Evolutionary conservation across 495 filamentous ascomycete genomes (phyloP).

Genomic region (Acidomyces sp.): DNA sequence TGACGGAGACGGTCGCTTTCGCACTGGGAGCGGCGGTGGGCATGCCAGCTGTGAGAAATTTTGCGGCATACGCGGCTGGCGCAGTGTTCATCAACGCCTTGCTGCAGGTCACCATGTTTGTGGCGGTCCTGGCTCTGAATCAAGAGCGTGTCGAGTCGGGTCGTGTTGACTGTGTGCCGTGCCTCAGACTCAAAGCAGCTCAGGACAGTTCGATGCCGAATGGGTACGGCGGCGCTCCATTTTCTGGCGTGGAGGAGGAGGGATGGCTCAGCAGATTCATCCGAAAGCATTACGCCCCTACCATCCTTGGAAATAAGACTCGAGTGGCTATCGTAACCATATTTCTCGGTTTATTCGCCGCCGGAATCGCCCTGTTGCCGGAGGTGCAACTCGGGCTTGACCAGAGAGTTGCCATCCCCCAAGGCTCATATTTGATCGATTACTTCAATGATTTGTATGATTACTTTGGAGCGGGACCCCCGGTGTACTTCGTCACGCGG

Average conservation of each 20-base stretch:
- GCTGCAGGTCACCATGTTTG: slow-evolving; percentile 90
- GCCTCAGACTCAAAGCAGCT: slow-evolving; percentile 58
- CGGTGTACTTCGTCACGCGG: slow-evolving; percentile 88
- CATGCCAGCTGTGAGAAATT: slow-evolving; percentile 96
- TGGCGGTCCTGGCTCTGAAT: slow-evolving; percentile 80
- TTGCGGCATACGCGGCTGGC: slow-evolving; percentile 89
- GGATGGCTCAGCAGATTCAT: slow-evolving; percentile 71
- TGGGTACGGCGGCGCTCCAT: slow-evolving; percentile 37
- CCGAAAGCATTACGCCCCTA: slow-evolving; percentile 72
- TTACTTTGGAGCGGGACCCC: slow-evolving; percentile 83
- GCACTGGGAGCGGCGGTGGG: slow-evolving; percentile 83
- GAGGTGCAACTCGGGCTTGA: slow-evolving; percentile 78
- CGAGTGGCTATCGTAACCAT: slow-evolving; percentile 61
- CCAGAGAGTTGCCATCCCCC: slow-evolving; percentile 85
- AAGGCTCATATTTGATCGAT: slow-evolving; percentile 79
- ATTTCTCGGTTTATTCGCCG: slow-evolving; percentile 81
- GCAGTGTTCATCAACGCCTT: slow-evolving; percentile 95
- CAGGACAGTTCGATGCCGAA: slow-evolving; percentile 33
- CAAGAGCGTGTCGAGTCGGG: slow-evolving; percentile 73
- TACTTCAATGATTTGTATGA: slow-evolving; percentile 92
- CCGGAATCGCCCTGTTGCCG: slow-evolving; percentile 70
- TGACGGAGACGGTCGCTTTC: slow-evolving; percentile 87
- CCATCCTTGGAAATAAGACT: slow-evolving; percentile 60
- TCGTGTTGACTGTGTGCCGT: slow-evolving; percentile 89
- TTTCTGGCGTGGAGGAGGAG: slow-evolving; percentile 59